A percentile compares a stretch with the other conserved stretches of the same genome.
Evolutionary conservation across 805 yeast genomes (phyloP).

Genomic region (Wickerhamomyces chambardii): DNA sequence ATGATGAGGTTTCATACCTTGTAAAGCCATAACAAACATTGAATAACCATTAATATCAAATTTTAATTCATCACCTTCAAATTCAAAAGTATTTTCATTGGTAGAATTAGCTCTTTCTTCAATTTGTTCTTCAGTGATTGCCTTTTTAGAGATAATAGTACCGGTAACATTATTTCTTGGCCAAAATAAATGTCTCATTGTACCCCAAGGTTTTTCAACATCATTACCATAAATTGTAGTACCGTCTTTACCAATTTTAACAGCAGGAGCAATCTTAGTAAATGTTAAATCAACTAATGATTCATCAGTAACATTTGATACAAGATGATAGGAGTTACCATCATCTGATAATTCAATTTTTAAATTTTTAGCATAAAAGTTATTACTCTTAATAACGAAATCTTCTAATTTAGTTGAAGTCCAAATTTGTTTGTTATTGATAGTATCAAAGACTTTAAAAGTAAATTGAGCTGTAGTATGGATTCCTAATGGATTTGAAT

Average conservation of each 20-base stretch:
- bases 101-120: slow-evolving; percentile 6
- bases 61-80: slow-evolving; percentile 9
- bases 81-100: slow-evolving; percentile 6
- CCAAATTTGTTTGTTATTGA: slow-evolving; percentile 53
- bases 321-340: slow-evolving; percentile 40
- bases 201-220: slow-evolving; percentile 85
- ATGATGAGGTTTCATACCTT: slow-evolving; percentile 99
- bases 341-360: slow-evolving; percentile 52
- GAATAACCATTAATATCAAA: slow-evolving; percentile 30
- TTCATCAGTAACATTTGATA: slow-evolving; percentile 59
- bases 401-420: slow-evolving; percentile 85
- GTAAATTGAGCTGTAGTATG: slow-evolving; percentile 93
- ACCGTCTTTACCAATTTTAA: slow-evolving; percentile 88
- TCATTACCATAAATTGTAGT: slow-evolving; percentile 82
- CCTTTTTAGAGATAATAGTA: slow-evolving; percentile 36
- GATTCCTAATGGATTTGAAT: slow-evolving; percentile 83
- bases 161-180: slow-evolving; percentile 78
- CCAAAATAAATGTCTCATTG: slow-evolving; percentile 96
- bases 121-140: slow-evolving; percentile 15
- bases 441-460: slow-evolving; percentile 61
- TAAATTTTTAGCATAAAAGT: slow-evolving; percentile 72
- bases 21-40: slow-evolving; percentile 94
- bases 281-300: slow-evolving; percentile 64
- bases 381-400: slow-evolving; percentile 62
- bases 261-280: slow-evolving; percentile 61